These are phyloP conservation scores for Axilococcus clingmanii DNA, from an alignment of 139 green algal genomes.

Conservation along the genomic window DNA sequence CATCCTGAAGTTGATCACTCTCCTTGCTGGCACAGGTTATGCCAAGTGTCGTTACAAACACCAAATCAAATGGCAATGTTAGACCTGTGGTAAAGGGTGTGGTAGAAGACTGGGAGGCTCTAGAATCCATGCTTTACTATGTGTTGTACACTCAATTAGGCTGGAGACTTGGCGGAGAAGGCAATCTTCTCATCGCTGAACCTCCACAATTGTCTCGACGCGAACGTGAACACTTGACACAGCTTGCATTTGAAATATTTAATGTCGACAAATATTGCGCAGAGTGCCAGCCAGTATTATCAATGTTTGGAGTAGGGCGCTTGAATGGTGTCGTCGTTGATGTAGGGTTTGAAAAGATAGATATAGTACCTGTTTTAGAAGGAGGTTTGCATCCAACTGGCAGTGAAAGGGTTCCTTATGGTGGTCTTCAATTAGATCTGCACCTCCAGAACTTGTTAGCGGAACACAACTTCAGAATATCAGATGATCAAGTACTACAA, in stretches of 20 bases:
- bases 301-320: conserved; percentile 64
- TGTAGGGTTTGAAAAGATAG: conserved; percentile 67
- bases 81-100: conserved; percentile 19
- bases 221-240: conserved; percentile 59
- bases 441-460: conserved; percentile 22
- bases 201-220: conserved; percentile 44
- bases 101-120: conserved; percentile 41
- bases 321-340: conserved; percentile 69
- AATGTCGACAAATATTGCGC: conserved; percentile 59
- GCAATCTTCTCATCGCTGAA: conserved; percentile 54
- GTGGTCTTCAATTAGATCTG: conserved; percentile 46
- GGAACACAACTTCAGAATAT: not conserved
- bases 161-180: conserved; percentile 60
- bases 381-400: conserved; percentile 42
- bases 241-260: conserved; percentile 74
- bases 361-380: conserved; percentile 69
- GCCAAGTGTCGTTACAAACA: conserved; percentile 5
- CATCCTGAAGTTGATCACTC: not conserved
- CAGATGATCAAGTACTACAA: not conserved
- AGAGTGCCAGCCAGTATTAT: conserved; percentile 52
- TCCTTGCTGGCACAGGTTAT: conserved; percentile 1
- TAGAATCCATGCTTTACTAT: conserved; percentile 62
- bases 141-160: conserved; percentile 58
- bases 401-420: conserved; percentile 40
- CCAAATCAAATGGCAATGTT: not conserved